phyloP scores from a whole-genome alignment of 163 green algal genomes.

The Picocystis sp. region DNA sequence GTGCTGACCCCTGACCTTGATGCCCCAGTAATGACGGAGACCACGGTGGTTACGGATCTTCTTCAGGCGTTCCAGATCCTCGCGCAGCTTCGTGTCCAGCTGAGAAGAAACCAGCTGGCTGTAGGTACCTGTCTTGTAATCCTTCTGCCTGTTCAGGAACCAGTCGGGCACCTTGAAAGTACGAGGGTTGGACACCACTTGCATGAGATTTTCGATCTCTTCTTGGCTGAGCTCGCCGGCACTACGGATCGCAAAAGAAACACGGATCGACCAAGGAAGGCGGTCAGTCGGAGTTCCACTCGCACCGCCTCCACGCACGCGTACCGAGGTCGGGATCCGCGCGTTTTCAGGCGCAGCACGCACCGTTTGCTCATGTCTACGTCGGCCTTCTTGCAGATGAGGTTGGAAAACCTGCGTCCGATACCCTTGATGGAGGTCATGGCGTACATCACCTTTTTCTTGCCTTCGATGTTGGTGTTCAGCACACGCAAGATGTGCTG shows the following conservation, averaged over 20 bases:
- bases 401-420: conserved; percentile 86
- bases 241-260: conserved; percentile 14
- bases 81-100: conserved; percentile 78
- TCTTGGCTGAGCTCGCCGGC: conserved; percentile 84
- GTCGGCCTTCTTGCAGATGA: conserved; percentile 98
- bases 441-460: conserved; percentile 94
- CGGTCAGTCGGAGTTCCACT: neutral
- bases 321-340: neutral
- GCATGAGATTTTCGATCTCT: conserved; percentile 95
- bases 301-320: conserved; percentile 15
- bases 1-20: conserved; percentile 95
- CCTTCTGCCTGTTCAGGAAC: conserved; percentile 97
- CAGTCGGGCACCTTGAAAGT: conserved; percentile 99
- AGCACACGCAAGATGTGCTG: conserved; percentile 99
- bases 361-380: conserved; percentile 86
- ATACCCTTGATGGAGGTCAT: conserved; percentile 94
- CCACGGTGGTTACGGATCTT: conserved; percentile 79
- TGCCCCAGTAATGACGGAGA: conserved; percentile 96
- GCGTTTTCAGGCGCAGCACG: neutral
- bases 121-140: conserved; percentile 63
- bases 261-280: neutral
- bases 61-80: conserved; percentile 98
- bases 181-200: conserved; percentile 89
- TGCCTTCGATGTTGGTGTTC: conserved; percentile 98
- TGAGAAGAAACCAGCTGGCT: conserved; percentile 50